Evolutionary conservation across 179 eudicot species (phyloP).

Genomic region (Beta lomatogona): DNA sequence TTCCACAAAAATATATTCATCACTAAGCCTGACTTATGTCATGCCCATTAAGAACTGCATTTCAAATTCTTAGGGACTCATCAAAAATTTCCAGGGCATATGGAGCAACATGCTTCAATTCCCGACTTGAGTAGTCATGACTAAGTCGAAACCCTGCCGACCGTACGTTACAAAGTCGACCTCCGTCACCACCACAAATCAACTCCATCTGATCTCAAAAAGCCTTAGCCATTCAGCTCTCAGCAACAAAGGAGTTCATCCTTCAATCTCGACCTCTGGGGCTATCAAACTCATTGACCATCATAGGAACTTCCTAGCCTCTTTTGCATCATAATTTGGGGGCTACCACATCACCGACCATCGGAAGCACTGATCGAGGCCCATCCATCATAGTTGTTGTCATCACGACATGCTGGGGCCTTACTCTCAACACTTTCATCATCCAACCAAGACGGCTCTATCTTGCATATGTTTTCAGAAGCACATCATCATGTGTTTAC

Average conservation of each 20-base stretch:
- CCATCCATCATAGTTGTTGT: no score
- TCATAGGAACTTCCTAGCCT: background rate
- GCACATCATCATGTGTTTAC: background rate
- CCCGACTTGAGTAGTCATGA: no score
- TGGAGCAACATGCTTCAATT: background rate
- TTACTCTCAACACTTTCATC: background rate
- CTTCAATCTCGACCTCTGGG: background rate
- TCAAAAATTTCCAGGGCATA: background rate
- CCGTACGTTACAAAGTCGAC: no score
- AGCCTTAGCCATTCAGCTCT: no score
- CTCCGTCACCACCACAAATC: no score
- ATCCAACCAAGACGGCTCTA: background rate
- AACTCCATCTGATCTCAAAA: no score
- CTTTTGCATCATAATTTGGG: background rate
- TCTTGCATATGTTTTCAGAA: background rate
- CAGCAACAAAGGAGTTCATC: background rate
- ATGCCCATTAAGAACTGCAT: background rate
- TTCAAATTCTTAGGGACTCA: background rate
- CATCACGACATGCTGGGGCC: background rate
- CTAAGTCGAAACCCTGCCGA: no score
- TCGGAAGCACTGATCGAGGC: no score
- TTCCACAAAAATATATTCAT: background rate
- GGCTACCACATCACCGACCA: background rate
- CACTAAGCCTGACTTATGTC: background rate
- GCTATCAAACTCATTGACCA: background rate